These are phyloP conservation scores for Calonectria fujianensis DNA, from an alignment of 2,329 filamentous ascomycete species.

Conservation along the genomic window DNA sequence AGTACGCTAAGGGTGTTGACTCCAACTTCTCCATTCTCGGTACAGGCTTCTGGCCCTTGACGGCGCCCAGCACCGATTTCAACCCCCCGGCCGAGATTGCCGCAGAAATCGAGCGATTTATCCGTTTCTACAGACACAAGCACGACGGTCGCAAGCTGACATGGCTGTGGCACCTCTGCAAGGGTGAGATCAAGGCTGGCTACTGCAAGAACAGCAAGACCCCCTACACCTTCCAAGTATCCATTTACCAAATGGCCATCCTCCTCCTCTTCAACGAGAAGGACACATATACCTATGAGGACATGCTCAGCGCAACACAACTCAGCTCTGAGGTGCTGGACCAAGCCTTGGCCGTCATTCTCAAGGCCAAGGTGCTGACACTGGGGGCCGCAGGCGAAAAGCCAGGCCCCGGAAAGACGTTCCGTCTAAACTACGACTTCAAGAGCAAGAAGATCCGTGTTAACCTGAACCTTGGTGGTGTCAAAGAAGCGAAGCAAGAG, in stretches of 20 bases:
- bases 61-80: constrained; percentile 90
- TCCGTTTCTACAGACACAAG: constrained; percentile 95
- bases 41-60: constrained; percentile 97
- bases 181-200: constrained; percentile 95
- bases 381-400: constrained; percentile 83
- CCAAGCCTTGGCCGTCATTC: constrained; percentile 87
- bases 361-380: constrained; percentile 93
- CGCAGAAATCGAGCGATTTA: constrained; percentile 91
- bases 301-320: constrained; percentile 88
- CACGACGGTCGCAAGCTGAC: constrained; percentile 97
- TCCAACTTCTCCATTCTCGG: constrained; percentile 94
- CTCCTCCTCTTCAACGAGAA: constrained; percentile 95
- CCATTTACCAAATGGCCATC: constrained; percentile 98
- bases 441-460: constrained; percentile 99
- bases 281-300: constrained; percentile 89
- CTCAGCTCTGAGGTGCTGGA: constrained; percentile 89
- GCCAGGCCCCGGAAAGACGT: constrained; percentile 84
- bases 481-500: constrained; percentile 97
- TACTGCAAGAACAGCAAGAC: constrained; percentile 94
- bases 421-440: constrained; percentile 93
- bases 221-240: constrained; percentile 97
- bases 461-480: constrained; percentile 95
- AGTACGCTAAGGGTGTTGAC: constrained; percentile 82
- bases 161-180: constrained; percentile 99
- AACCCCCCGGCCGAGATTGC: constrained; percentile 89